Evolutionary conservation across 441 rosid species (phyloP).

Genomic region (Melastoma candidum): DNA sequence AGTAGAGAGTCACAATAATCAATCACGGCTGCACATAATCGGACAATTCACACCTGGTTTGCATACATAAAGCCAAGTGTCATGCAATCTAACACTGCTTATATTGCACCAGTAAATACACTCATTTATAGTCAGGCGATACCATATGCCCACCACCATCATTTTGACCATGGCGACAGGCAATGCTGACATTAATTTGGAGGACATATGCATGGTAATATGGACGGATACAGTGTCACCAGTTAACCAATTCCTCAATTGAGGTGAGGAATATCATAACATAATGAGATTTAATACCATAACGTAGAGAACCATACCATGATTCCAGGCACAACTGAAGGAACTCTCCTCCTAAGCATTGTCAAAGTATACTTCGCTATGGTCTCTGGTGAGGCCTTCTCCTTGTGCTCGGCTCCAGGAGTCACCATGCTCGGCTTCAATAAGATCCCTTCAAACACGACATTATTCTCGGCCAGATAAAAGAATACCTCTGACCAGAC

Average conservation of each 20-base stretch:
- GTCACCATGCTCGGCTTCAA: slow-evolving; percentile 99
- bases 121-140: too few relatives aligned
- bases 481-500: slow-evolving; percentile 98
- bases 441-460: slow-evolving; percentile 79
- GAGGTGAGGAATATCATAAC: background rate
- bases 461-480: slow-evolving; percentile 92
- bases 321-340: slow-evolving; percentile 97
- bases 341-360: slow-evolving; percentile 87
- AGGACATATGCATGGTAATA: too few relatives aligned
- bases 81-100: too few relatives aligned
- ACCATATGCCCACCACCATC: too few relatives aligned
- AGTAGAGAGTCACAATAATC: slow-evolving; percentile 7
- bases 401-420: slow-evolving; percentile 94
- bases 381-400: slow-evolving; percentile 79
- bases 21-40: background rate
- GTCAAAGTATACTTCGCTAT: slow-evolving; percentile 83
- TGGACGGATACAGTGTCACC: too few relatives aligned
- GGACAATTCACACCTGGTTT: background rate
- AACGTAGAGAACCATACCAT: slow-evolving; percentile 37
- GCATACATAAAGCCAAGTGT: too few relatives aligned
- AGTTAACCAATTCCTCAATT: too few relatives aligned
- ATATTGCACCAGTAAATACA: too few relatives aligned
- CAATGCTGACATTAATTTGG: too few relatives aligned
- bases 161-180: too few relatives aligned
- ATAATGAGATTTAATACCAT: background rate